These are phyloP conservation scores for Phytophthora hibernalis DNA, from an alignment of 352 stramenopile genomes.

Conservation along the genomic window DNA sequence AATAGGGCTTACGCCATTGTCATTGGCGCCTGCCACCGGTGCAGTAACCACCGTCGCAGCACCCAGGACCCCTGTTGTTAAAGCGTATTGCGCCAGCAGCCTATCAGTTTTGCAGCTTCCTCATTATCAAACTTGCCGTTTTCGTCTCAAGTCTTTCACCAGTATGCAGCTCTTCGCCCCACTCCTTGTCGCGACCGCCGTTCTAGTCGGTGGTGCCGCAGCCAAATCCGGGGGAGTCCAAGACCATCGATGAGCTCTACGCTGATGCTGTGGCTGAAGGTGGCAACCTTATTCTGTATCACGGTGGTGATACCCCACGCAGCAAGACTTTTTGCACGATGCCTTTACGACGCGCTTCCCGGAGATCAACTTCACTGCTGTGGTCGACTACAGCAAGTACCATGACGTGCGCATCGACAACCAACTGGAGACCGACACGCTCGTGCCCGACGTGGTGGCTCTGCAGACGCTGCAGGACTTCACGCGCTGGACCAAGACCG, in stretches of 20 bases:
- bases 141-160: conserved; percentile 2
- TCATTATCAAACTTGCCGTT: conserved; percentile 16
- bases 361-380: conserved; percentile 58
- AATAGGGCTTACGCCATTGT: not conserved
- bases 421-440: conserved; percentile 48
- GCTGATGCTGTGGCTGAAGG: conserved; percentile 50
- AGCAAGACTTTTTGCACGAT: conserved; percentile 25
- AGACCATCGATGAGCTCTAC: conserved; percentile 52
- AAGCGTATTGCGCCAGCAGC: not conserved
- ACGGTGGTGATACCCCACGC: conserved; percentile 41
- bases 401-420: conserved; percentile 69
- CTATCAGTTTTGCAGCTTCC: not conserved
- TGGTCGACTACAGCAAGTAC: conserved; percentile 64
- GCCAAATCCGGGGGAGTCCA: conserved; percentile 39
- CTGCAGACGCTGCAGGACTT: conserved; percentile 64
- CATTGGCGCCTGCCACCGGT: not conserved
- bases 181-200: conserved; percentile 1
- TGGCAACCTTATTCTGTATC: conserved; percentile 52
- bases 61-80: not conserved
- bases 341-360: conserved; percentile 41
- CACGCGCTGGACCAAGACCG: conserved; percentile 45
- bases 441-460: conserved; percentile 50
- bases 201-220: conserved; percentile 3
- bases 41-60: not conserved
- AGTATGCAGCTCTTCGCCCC: conserved; percentile 21